A percentile compares a stretch with the other conserved stretches of the same genome.
phyloP scores from a whole-genome alignment of 169 alveolate species.

The Plasmodium sp. region DNA sequence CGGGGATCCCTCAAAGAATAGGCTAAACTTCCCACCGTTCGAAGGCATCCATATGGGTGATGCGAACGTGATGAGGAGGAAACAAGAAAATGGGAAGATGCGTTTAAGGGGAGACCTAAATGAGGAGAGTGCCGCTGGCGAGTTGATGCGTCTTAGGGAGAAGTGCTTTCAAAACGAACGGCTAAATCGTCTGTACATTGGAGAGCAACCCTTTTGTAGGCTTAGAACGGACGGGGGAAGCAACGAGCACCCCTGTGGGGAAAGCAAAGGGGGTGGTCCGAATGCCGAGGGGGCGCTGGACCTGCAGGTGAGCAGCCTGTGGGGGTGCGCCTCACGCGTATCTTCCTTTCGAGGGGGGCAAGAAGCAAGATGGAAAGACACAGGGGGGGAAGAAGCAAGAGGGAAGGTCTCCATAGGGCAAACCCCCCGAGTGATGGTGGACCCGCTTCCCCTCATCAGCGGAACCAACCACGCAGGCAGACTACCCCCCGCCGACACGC shows the following conservation, averaged over 20 bases:
- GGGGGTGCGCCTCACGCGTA: neutral
- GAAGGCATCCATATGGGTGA: neutral
- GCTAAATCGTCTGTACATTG: neutral
- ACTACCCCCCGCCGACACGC: neutral
- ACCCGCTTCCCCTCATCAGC: neutral
- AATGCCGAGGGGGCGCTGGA: neutral
- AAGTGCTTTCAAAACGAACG: neutral
- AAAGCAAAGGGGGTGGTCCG: neutral
- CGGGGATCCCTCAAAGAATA: neutral
- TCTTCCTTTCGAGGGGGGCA: neutral
- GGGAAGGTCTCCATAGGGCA: neutral
- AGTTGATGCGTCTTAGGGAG: neutral
- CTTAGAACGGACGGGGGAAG: neutral
- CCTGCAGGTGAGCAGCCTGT: neutral
- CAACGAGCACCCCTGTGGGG: neutral
- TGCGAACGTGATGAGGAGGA: neutral
- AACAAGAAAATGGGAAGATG: neutral
- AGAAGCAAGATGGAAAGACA: neutral
- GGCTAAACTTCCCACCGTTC: neutral
- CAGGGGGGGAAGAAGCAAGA: too few relatives aligned
- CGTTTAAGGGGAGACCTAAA: neutral
- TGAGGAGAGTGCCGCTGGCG: neutral
- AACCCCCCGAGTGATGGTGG: neutral
- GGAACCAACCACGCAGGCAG: neutral
- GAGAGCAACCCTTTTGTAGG: neutral